phyloP scores from a whole-genome alignment of 1,284 basidiomycete genomes.

The Puccinia hordei region DNA sequence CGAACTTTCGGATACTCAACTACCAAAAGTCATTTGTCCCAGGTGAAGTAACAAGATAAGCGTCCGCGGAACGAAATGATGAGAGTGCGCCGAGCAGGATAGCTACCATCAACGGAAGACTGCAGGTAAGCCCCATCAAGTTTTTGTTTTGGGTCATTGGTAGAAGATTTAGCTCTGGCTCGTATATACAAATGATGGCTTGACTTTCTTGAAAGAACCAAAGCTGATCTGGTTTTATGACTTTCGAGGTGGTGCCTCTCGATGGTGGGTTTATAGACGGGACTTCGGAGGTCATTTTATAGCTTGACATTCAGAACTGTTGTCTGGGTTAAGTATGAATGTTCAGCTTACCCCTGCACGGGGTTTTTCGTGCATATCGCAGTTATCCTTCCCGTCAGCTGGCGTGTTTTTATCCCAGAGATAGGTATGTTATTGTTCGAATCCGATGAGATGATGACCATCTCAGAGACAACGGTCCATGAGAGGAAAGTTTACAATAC shows the following conservation, averaged over 20 bases:
- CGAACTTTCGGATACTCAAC: conserved; percentile 17
- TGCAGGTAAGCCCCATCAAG: neutral
- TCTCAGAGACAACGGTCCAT: too few species aligned
- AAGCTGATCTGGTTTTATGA: neutral
- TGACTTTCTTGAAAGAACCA: too few species aligned
- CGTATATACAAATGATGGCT: too few species aligned
- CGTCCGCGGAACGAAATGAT: neutral
- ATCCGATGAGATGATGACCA: too few species aligned
- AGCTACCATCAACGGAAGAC: neutral
- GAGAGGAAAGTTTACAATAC: neutral
- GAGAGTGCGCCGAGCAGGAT: conserved; percentile 5
- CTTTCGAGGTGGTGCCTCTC: neutral
- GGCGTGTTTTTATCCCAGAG: neutral
- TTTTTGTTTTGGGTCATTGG: neutral
- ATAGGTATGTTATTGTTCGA: neutral
- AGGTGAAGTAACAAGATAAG: conserved; percentile 25
- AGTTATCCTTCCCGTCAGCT: neutral
- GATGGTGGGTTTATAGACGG: neutral
- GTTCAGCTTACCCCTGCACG: neutral
- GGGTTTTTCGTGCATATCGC: neutral
- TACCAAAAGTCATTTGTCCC: conserved; percentile 32
- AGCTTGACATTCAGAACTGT: neutral
- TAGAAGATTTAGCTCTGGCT: too few species aligned
- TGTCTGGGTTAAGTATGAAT: neutral
- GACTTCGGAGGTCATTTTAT: neutral